Base-by-base conservation (phyloP, 805 yeast species). In the Myxozyma neotropica region DNA sequence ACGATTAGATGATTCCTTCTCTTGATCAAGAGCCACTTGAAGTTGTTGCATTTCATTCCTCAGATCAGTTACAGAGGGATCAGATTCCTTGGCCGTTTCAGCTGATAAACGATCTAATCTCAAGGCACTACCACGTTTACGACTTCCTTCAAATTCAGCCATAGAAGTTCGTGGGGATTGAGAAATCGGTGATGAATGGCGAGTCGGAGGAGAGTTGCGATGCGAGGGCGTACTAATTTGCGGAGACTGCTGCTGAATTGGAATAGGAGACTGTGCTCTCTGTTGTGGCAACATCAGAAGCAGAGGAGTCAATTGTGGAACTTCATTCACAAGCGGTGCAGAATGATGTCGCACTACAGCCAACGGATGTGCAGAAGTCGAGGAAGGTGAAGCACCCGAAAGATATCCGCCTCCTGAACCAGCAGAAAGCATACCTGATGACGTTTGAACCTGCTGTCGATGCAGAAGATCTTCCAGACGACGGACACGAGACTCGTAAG, bases 391-490 rank as follows among this genome's bases (percentile, higher is more conserved):
- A 15, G 40, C 40, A 10, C n/a, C 21, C 24, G 27, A 26, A 39
- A 27, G 26, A 33, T 50, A 39, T 27, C 54, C 46, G 39, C 55
- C 42, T 36, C 58, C 58, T 45, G 61, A 45, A 40, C 52, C 57
- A 29, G 59, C 46, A 29, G 50, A 31, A 13, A 55, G 23, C 4
- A 38, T 12, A 23, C 42, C 35, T 12, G 54, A 7, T 4, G 61
- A 40, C 19, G 58, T 27, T 29, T 27, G 36, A 6, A 49, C 54
- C 19, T 49, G 89, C 55, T 84, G 87, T 63, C 88, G 89, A 70
- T 90, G 94, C 15, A 91, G 74, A 39, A 90, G 73, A 55, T 83
- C 86, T 67, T 91, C 97, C 53, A 93, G 78, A 66, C 87, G 87
- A 62, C 82, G 83, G 42, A 93, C 88, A 54, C 96, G 76, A 10